A percentile compares a stretch with the other conserved stretches of the same genome.
These are phyloP conservation scores for Malassezia sp. DNA, from an alignment of 1,284 basidiomycete genomes.

Conservation along the genomic window DNA sequence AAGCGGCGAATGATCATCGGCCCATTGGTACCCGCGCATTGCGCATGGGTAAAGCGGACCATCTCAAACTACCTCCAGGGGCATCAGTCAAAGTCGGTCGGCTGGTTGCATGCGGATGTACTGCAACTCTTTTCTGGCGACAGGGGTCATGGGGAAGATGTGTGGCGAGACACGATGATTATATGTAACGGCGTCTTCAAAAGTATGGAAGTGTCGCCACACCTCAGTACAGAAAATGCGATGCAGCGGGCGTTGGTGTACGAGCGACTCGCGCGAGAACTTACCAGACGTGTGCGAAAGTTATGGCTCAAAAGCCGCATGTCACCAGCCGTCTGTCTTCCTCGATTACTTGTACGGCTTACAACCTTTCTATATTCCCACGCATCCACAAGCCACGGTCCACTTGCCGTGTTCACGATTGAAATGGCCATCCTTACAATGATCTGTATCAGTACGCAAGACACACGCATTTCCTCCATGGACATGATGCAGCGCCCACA, in stretches of 20 bases:
- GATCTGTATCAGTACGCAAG: slow-evolving; percentile 4
- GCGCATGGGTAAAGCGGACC: background rate
- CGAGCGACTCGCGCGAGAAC: slow-evolving; percentile 6
- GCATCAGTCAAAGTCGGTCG: background rate
- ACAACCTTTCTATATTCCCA: too few species aligned
- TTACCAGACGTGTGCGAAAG: background rate
- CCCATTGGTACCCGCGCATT: background rate
- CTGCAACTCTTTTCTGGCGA: background rate
- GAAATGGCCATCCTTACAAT: slow-evolving; percentile 8
- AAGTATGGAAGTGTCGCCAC: too few species aligned
- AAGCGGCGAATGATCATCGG: background rate
- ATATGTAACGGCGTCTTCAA: too few species aligned
- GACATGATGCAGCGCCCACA: background rate
- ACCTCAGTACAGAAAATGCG: too few species aligned
- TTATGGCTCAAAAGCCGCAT: slow-evolving; percentile 6
- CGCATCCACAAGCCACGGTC: slow-evolving; percentile 1
- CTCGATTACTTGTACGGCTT: too few species aligned
- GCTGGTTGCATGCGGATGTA: slow-evolving; percentile 6
- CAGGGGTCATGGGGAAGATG: too few species aligned
- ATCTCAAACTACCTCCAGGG: background rate
- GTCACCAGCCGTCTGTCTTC: too few species aligned
- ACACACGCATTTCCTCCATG: background rate
- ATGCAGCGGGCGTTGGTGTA: slow-evolving; percentile 5
- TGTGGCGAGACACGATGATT: too few species aligned
- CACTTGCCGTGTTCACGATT: slow-evolving; percentile 6